Conservation (phyloP, 164 flowering plant genomes). For the Nelumbo lutea region DNA sequence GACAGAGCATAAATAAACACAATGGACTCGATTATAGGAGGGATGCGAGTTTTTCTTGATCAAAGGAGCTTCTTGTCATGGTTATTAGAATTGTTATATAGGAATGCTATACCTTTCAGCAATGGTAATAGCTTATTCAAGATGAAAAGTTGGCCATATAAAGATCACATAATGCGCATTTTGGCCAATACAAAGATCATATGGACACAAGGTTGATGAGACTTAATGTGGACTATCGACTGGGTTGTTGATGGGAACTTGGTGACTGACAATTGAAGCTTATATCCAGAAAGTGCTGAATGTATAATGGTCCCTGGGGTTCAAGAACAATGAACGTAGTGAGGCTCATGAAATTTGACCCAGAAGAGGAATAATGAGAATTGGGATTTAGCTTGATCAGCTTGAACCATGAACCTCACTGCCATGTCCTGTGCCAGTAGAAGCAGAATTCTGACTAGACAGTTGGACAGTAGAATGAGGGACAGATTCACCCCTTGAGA, state of each 20-base stretch:
- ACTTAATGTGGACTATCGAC: constrained; percentile 21
- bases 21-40: constrained; percentile 19
- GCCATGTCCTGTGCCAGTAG: constrained; percentile 27
- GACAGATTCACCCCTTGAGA: constrained; percentile 41
- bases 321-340: background rate
- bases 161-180: background rate
- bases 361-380: constrained; percentile 9
- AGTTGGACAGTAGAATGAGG: constrained; percentile 36
- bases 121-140: constrained; percentile 48
- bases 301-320: background rate
- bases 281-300: constrained; percentile 7
- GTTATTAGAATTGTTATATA: constrained; percentile 34
- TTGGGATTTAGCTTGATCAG: constrained; percentile 20
- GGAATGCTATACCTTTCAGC: constrained; percentile 25
- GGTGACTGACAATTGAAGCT: constrained; percentile 12
- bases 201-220: constrained; percentile 32
- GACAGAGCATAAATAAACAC: constrained; percentile 22
- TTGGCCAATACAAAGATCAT: constrained; percentile 4
- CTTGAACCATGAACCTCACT: constrained; percentile 33
- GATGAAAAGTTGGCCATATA: constrained; percentile 19
- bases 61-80: constrained; percentile 13
- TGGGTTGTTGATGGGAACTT: constrained; percentile 24
- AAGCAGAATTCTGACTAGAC: constrained; percentile 35
- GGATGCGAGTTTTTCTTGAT: constrained; percentile 11
- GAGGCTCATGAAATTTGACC: constrained; percentile 16